These are phyloP conservation scores for Luffa aegyptiaca DNA, from an alignment of 306 rosid genomes.

Conservation along the genomic window DNA sequence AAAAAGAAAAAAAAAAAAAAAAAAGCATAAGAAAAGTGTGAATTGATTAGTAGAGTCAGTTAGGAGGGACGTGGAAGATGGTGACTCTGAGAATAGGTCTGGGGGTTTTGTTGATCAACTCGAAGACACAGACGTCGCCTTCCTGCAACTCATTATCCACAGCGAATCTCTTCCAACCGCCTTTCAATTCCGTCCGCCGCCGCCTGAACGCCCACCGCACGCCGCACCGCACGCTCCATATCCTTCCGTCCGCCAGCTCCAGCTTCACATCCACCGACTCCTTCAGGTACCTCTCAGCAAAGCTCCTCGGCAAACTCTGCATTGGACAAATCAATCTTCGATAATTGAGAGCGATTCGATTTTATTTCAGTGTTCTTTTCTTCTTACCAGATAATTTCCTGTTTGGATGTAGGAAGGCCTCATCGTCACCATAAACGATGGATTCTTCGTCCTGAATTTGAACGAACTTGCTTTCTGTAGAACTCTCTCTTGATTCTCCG, in stretches of 20 bases:
- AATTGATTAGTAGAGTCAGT: too few relatives aligned
- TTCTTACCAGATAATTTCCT: neutral
- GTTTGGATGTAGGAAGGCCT: conserved; percentile 3
- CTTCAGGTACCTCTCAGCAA: neutral
- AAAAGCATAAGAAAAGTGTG: too few relatives aligned
- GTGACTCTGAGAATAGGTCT: neutral
- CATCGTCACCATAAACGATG: conserved; percentile 2
- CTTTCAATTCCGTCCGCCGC: neutral
- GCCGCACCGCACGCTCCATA: neutral
- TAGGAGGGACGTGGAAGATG: neutral
- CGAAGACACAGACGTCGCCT: neutral
- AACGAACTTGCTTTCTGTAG: neutral
- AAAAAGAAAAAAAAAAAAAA: too few relatives aligned
- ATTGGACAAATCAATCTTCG: neutral
- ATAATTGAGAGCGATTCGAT: neutral
- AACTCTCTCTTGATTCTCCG: neutral
- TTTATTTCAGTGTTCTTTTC: neutral
- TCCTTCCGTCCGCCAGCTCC: neutral
- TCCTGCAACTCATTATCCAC: neutral
- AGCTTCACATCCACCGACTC: neutral
- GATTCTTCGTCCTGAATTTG: neutral
- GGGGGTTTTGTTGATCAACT: neutral
- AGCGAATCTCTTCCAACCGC: neutral
- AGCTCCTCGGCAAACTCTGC: neutral
- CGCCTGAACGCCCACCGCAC: neutral